Evolutionary conservation across 2,329 filamentous ascomycete genomes (phyloP).

Genomic region (Scedosporium boydii): DNA sequence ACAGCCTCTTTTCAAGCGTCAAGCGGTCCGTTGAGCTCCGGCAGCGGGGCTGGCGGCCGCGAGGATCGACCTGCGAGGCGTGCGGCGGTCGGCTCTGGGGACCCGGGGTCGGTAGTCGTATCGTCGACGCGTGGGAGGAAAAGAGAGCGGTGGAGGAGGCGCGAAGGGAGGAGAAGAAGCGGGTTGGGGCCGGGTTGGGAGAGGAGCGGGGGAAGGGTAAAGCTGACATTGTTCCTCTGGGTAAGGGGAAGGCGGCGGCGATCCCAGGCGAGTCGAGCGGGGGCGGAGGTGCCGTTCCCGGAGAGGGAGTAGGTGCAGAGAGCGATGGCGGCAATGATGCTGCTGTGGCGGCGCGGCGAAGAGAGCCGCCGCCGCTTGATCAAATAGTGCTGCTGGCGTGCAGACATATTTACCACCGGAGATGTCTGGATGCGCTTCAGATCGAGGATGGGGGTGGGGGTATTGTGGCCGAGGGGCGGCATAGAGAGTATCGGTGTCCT

Average conservation of each 20-base stretch:
- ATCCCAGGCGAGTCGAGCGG: slow-evolving; percentile 35
- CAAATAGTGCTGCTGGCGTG: slow-evolving; percentile 60
- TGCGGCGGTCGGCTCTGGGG: slow-evolving; percentile 83
- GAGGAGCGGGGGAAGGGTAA: slow-evolving; percentile 28
- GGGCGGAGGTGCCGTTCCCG: neutral
- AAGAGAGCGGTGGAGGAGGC: slow-evolving; percentile 38
- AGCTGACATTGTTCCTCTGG: slow-evolving; percentile 17
- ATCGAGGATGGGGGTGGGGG: slow-evolving; percentile 26
- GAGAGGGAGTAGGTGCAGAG: slow-evolving; percentile 20
- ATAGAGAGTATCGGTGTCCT: slow-evolving; percentile 43
- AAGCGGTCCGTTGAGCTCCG: slow-evolving; percentile 63
- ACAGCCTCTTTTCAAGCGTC: slow-evolving; percentile 80
- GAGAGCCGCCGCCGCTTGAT: slow-evolving; percentile 41
- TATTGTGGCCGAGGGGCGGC: slow-evolving; percentile 33
- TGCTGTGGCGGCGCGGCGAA: slow-evolving; percentile 16
- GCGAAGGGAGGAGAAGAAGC: slow-evolving; percentile 34
- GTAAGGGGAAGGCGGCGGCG: slow-evolving; percentile 39
- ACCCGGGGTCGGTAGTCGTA: slow-evolving; percentile 64
- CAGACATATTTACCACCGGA: slow-evolving; percentile 60
- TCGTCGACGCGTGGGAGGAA: slow-evolving; percentile 77
- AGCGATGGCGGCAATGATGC: slow-evolving; percentile 24
- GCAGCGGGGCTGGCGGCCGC: slow-evolving; percentile 80
- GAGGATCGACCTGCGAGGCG: slow-evolving; percentile 77
- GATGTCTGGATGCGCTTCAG: slow-evolving; percentile 57
- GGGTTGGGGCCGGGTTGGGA: slow-evolving; percentile 5